A percentile compares a stretch with the other conserved stretches of the same genome.
phyloP scores from a whole-genome alignment of 2,329 filamentous ascomycete genomes.

The Chalaropsis thielavioides region DNA sequence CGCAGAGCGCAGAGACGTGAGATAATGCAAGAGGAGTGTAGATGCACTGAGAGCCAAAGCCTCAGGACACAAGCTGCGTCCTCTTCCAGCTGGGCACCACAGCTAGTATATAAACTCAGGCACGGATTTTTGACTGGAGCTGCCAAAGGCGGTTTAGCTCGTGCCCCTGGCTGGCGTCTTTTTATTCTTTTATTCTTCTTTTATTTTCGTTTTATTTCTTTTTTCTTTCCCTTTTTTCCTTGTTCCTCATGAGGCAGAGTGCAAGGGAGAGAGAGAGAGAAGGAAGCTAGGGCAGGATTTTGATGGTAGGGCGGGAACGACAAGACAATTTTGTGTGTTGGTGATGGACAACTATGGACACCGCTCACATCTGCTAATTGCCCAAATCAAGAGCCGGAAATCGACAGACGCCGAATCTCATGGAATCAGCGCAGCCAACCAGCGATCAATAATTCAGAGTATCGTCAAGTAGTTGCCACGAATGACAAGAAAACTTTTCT shows the following conservation, averaged over 20 bases:
- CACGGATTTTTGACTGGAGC: not conserved
- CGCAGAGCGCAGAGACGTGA: not conserved
- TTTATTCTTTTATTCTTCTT: not conserved
- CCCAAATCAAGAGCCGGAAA: not conserved
- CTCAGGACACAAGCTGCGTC: not conserved
- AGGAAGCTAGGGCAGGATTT: conserved; percentile 10
- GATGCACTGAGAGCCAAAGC: not conserved
- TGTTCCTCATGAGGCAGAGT: not conserved
- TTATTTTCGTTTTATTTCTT: not conserved
- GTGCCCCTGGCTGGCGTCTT: not conserved
- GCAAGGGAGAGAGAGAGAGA: not conserved
- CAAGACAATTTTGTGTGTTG: not conserved
- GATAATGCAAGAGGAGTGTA: not conserved
- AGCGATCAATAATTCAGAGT: not conserved
- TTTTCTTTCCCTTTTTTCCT: not conserved
- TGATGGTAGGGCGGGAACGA: conserved; percentile 8
- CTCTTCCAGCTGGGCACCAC: not conserved
- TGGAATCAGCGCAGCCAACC: not conserved
- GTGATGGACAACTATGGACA: not conserved
- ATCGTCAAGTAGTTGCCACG: not conserved
- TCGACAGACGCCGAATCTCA: not conserved
- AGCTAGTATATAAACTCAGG: conserved; percentile 11
- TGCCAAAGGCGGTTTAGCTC: conserved; percentile 15
- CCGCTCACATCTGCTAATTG: not conserved
- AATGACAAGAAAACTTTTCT: not conserved